Evolutionary conservation across 176 grass and related monocot genomes (phyloP).

Genomic region (Rhynchospora pubera): DNA sequence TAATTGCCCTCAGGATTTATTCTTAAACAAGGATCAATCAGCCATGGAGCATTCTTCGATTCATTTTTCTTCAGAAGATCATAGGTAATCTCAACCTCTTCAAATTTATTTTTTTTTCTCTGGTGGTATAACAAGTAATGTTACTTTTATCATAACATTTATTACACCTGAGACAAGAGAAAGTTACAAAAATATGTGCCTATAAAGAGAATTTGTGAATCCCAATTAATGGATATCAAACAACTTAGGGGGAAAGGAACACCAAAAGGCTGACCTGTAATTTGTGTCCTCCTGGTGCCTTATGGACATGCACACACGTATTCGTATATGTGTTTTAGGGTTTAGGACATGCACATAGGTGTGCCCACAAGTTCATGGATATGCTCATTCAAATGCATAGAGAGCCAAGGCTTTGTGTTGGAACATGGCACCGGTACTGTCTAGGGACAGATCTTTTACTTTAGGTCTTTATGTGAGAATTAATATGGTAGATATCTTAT

Average conservation of each 20-base stretch:
- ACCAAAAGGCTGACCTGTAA: not conserved
- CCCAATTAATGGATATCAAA: not conserved
- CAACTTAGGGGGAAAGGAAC: not conserved
- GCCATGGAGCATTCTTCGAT: conserved; percentile 29
- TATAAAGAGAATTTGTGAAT: not conserved
- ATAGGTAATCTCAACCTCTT: conserved; percentile 43
- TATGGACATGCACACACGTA: not conserved
- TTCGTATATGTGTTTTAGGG: not conserved
- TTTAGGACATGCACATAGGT: too few relatives aligned
- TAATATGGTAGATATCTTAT: not conserved
- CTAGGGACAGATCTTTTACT: not conserved
- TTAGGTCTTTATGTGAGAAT: not conserved
- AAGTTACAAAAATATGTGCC: not conserved
- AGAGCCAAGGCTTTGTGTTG: too few relatives aligned
- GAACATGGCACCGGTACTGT: not conserved
- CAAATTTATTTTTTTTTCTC: conserved; percentile 22
- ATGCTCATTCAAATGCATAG: too few relatives aligned
- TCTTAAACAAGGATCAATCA: conserved; percentile 54
- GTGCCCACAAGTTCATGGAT: too few relatives aligned
- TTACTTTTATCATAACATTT: not conserved
- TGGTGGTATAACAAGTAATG: not conserved
- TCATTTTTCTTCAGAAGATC: conserved; percentile 41
- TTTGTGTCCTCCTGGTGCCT: not conserved
- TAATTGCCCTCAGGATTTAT: conserved; percentile 61
- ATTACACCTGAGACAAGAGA: not conserved